Evolutionary conservation across 2,329 filamentous ascomycete species (phyloP).

Genomic region (Botrytis paeoniae): DNA sequence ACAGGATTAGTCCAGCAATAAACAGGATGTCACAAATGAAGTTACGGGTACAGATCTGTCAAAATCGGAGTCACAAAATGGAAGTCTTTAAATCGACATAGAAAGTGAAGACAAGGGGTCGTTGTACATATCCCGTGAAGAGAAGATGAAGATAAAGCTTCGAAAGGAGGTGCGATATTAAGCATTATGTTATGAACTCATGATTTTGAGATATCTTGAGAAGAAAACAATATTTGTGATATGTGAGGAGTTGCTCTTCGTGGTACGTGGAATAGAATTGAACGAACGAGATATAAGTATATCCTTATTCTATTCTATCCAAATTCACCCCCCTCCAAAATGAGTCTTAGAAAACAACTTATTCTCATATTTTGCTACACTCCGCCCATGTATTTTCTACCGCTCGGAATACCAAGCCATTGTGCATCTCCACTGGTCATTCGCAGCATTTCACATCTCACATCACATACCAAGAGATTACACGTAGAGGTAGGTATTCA

Average conservation of each 20-base stretch:
- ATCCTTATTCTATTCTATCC: neutral
- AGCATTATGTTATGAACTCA: neutral
- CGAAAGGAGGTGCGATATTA: neutral
- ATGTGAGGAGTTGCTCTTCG: neutral
- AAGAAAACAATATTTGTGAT: neutral
- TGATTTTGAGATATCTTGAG: neutral
- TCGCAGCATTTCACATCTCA: neutral
- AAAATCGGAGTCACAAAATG: neutral
- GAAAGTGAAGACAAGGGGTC: neutral
- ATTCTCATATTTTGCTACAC: neutral
- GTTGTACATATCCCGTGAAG: conserved; percentile 16
- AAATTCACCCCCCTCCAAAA: no score
- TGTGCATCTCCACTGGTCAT: neutral
- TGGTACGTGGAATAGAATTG: neutral
- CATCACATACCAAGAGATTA: neutral
- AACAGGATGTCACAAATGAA: neutral
- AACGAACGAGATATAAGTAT: neutral
- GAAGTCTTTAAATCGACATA: neutral
- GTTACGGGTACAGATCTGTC: neutral
- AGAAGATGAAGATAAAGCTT: conserved; percentile 4
- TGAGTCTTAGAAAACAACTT: no score
- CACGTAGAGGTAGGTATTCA: neutral
- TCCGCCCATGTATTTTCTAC: neutral
- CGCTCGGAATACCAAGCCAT: neutral
- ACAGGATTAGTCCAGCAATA: conserved; percentile 20